Conservation (phyloP, 352 stramenopile species). For the Pythium diclinum region DNA sequence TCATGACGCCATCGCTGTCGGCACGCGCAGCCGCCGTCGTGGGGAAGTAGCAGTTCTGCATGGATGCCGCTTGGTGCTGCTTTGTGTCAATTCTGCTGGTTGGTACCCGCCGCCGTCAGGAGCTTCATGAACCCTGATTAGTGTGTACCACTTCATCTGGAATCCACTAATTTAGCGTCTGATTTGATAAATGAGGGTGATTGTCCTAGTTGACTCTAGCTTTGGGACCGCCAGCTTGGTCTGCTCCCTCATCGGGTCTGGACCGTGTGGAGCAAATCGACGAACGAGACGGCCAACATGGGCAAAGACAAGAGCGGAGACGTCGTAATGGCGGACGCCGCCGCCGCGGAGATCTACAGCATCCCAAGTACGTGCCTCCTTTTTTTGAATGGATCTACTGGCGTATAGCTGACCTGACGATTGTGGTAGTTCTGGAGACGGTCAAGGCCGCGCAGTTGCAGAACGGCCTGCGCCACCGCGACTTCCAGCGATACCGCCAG, state of each 20-base stretch:
- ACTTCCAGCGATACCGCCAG: constrained; percentile 91
- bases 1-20: constrained; percentile 1
- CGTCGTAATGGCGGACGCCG: constrained; percentile 30
- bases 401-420: neutral
- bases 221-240: neutral
- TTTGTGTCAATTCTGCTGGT: constrained; percentile 10
- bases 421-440: constrained; percentile 74
- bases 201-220: constrained; percentile 5
- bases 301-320: constrained; percentile 28
- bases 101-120: constrained; percentile 3
- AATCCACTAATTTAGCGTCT: neutral
- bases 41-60: constrained; percentile 89
- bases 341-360: constrained; percentile 27
- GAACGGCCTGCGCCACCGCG: constrained; percentile 87
- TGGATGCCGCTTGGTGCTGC: constrained; percentile 26
- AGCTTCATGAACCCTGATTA: neutral
- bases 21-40: constrained; percentile 29
- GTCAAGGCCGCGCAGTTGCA: constrained; percentile 88
- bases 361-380: constrained; percentile 29
- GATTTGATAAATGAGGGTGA: neutral
- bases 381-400: neutral
- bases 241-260: constrained; percentile 5
- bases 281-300: constrained; percentile 17
- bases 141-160: constrained; percentile 5
- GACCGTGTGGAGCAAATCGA: constrained; percentile 15